Evolutionary conservation across 2,329 filamentous ascomycete species (phyloP).

Genomic region (Pseudogymnoascus sp.): DNA sequence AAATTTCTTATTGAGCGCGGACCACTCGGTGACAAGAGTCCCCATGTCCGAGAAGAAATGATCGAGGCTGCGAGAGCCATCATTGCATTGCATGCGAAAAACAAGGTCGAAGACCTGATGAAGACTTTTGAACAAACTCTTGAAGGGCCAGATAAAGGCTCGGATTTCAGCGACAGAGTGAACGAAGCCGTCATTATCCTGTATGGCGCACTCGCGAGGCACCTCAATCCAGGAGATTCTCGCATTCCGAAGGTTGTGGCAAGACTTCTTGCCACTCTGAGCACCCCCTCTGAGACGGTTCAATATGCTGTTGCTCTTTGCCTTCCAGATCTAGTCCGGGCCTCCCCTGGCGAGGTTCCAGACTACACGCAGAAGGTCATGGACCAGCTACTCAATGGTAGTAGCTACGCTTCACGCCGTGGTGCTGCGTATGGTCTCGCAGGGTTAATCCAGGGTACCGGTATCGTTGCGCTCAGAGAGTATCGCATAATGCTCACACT

Average conservation of each 20-base stretch:
- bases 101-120: conserved; percentile 84
- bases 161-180: conserved; percentile 74
- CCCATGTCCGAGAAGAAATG: conserved; percentile 77
- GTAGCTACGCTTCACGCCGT: conserved; percentile 85
- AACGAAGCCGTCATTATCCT: conserved; percentile 97
- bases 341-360: conserved; percentile 66
- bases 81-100: conserved; percentile 72
- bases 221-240: conserved; percentile 74
- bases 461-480: conserved; percentile 71
- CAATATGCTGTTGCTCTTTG: conserved; percentile 95
- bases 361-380: conserved; percentile 75
- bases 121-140: conserved; percentile 79
- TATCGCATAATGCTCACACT: conserved; percentile 78
- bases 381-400: conserved; percentile 73
- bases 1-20: conserved; percentile 78
- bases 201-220: conserved; percentile 86
- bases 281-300: conserved; percentile 90
- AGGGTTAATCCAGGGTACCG: conserved; percentile 81
- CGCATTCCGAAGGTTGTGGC: conserved; percentile 85
- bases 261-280: conserved; percentile 75
- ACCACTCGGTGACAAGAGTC: conserved; percentile 75
- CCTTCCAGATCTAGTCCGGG: conserved; percentile 78
- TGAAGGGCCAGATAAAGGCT: conserved; percentile 75
- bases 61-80: conserved; percentile 77
- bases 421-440: conserved; percentile 92